Conservation (phyloP, 169 alveolate species). For the Plasmodium gallinaceum region DNA sequence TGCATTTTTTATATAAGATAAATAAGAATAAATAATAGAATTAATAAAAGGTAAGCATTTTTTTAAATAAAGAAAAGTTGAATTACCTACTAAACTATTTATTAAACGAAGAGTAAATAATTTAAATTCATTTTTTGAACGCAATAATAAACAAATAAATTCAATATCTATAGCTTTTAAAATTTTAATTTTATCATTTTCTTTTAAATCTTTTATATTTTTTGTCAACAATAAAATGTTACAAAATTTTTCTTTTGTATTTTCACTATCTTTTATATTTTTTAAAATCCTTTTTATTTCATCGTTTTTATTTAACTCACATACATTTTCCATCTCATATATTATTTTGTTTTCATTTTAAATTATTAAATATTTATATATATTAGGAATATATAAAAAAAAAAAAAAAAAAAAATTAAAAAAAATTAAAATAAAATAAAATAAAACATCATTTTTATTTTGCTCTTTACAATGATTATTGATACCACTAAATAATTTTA, state of each 20-base stretch:
- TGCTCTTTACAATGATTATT: not conserved
- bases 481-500: not conserved
- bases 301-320: not conserved
- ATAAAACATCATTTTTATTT: not conserved
- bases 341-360: not conserved
- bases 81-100: conserved; percentile 34
- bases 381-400: not conserved
- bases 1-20: conserved; percentile 13
- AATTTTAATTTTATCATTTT: conserved; percentile 53
- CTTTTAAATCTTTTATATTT: conserved; percentile 25
- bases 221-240: conserved; percentile 54
- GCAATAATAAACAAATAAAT: conserved; percentile 58
- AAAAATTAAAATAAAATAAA: not conserved
- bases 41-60: conserved; percentile 61
- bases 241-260: conserved; percentile 53
- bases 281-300: conserved; percentile 46
- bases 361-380: not conserved
- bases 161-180: conserved; percentile 25
- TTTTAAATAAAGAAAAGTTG: conserved; percentile 24
- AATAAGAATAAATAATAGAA: conserved; percentile 32
- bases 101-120: conserved; percentile 66
- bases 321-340: not conserved
- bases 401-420: conserved; percentile 2
- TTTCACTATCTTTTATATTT: conserved; percentile 58
- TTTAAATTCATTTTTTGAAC: conserved; percentile 51